phyloP scores from a whole-genome alignment of 2,329 filamentous ascomycete species.

The Lizonia empirigonia region DNA sequence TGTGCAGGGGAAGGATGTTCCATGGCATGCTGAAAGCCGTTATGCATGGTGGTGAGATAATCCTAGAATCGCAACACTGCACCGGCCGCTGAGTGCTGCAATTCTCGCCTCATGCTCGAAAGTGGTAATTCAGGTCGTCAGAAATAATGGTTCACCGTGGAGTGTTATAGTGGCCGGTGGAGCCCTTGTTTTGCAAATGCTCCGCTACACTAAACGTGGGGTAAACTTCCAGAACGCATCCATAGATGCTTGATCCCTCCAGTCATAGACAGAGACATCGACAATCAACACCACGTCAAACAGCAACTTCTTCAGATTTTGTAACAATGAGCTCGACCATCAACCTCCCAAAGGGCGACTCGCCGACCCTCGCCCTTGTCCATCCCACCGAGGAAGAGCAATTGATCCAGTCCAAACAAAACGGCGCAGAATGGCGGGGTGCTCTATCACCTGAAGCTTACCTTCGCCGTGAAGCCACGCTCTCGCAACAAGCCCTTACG shows the following conservation, averaged over 20 bases:
- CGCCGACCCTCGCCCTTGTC: slow-evolving; percentile 59
- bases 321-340: slow-evolving; percentile 33
- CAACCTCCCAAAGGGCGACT: slow-evolving; percentile 55
- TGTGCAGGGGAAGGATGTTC: too few relatives aligned
- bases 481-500: slow-evolving; percentile 59
- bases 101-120: too few relatives aligned
- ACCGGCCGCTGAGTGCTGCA: too few relatives aligned
- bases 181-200: not conserved
- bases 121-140: too few relatives aligned
- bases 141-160: too few relatives aligned
- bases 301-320: not conserved
- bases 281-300: not conserved
- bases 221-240: not conserved
- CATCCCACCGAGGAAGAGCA: slow-evolving; percentile 62
- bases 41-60: too few relatives aligned
- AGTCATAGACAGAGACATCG: not conserved
- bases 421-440: slow-evolving; percentile 64
- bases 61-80: too few relatives aligned
- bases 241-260: not conserved
- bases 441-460: slow-evolving; percentile 61
- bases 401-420: slow-evolving; percentile 58
- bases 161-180: too few relatives aligned
- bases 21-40: too few relatives aligned
- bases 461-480: slow-evolving; percentile 61
- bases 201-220: slow-evolving; percentile 10